A percentile compares a stretch with the other conserved stretches of the same genome.
phyloP scores from a whole-genome alignment of 2,329 filamentous ascomycete species.

The Talaromyces sp. region DNA sequence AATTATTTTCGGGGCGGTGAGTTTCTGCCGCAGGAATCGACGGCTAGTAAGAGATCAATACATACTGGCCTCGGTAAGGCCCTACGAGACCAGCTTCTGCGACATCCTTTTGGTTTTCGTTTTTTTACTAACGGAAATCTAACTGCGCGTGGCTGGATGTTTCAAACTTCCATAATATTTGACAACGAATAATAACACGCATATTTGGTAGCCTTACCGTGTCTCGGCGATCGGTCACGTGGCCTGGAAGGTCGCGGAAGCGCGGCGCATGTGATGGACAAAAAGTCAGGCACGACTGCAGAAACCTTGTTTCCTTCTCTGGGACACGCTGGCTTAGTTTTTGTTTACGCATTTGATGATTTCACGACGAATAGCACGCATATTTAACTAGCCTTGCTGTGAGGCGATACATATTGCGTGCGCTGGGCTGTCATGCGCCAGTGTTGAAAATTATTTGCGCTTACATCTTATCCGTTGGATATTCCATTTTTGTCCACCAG shows the following conservation, averaged over 20 bases:
- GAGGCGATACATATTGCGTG: background rate
- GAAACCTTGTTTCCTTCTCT: background rate
- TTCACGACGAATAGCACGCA: background rate
- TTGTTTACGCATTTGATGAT: background rate
- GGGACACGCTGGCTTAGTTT: background rate
- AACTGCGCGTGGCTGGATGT: too few relatives aligned
- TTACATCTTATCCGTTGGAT: background rate
- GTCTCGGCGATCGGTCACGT: background rate
- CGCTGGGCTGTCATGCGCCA: background rate
- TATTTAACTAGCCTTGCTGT: background rate
- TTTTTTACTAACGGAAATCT: too few relatives aligned
- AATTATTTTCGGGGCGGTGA: conserved; percentile 10
- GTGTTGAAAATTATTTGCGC: background rate
- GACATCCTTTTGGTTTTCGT: too few relatives aligned
- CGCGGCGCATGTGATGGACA: background rate
- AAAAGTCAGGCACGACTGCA: background rate
- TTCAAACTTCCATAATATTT: too few relatives aligned
- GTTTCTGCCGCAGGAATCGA: conserved; percentile 5
- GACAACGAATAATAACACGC: too few relatives aligned
- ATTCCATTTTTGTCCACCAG: background rate
- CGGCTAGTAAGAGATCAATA: too few relatives aligned
- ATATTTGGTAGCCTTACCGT: too few relatives aligned
- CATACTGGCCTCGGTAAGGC: too few relatives aligned
- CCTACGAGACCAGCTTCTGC: too few relatives aligned
- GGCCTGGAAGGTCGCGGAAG: conserved; percentile 5